These are phyloP conservation scores for Mallotus japonicus DNA, from an alignment of 441 rosid genomes.

Conservation along the genomic window DNA sequence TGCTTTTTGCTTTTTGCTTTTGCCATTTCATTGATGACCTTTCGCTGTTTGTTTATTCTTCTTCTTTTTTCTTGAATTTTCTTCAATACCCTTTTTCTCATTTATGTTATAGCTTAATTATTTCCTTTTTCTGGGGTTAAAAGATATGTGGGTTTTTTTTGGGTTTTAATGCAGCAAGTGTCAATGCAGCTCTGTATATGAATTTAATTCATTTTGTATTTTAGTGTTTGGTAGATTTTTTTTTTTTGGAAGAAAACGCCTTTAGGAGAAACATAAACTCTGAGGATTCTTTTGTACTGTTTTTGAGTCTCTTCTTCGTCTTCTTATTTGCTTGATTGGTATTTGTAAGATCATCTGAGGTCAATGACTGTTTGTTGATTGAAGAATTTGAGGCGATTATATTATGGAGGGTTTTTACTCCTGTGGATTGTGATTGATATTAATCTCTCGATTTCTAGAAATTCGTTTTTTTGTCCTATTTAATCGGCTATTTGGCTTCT, in stretches of 20 bases:
- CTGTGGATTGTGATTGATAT: not conserved
- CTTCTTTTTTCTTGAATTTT: not conserved
- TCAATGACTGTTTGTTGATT: not conserved
- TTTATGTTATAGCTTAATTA: not conserved
- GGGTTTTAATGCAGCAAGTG: not conserved
- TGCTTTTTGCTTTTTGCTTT: not conserved
- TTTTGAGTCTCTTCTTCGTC: not conserved
- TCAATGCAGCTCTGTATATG: not conserved
- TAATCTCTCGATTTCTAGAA: not conserved
- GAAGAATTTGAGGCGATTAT: not conserved
- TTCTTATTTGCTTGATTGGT: not conserved
- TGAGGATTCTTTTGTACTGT: not conserved
- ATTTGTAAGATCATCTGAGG: not conserved
- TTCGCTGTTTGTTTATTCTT: not conserved
- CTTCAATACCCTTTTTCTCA: not conserved
- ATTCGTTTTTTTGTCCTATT: not conserved
- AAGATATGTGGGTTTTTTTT: not conserved
- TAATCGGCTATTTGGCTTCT: not conserved
- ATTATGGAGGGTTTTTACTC: no score
- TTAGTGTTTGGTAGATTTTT: not conserved
- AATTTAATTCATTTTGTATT: no score
- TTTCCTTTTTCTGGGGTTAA: not conserved
- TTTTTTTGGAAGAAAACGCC: not conserved
- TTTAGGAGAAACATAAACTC: not conserved
- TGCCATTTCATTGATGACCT: not conserved